Percentiles rank a stretch among this genome's conserved stretches.
Evolutionary conservation across 345 rosid species (phyloP).

Genomic region (Acer yangbiense): DNA sequence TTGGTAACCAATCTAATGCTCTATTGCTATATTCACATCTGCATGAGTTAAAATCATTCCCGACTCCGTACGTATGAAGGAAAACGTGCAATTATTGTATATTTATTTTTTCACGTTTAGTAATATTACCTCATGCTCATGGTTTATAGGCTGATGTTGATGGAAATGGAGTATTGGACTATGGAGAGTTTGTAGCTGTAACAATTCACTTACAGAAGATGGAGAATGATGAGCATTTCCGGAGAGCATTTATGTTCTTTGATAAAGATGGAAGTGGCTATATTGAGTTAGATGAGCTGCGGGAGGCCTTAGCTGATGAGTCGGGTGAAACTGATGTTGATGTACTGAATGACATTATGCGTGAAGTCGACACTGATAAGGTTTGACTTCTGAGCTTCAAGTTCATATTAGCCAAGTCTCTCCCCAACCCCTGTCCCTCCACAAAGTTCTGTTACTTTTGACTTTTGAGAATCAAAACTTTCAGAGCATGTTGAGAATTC

Average conservation of each 20-base stretch:
- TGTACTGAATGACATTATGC: slow-evolving; percentile 83
- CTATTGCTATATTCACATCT: neutral
- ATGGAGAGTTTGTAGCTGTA: slow-evolving; percentile 97
- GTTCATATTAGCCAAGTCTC: neutral
- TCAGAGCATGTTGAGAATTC: neutral
- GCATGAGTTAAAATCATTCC: neutral
- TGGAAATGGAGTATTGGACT: slow-evolving; percentile 86
- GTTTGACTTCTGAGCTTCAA: slow-evolving; percentile 33
- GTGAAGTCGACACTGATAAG: slow-evolving; percentile 96
- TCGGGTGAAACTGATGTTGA: slow-evolving; percentile 64
- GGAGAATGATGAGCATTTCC: slow-evolving; percentile 95
- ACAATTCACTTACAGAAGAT: slow-evolving; percentile 97
- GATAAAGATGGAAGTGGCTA: slow-evolving; percentile 81
- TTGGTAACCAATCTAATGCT: neutral
- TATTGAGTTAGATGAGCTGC: slow-evolving; percentile 80
- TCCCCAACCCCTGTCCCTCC: neutral
- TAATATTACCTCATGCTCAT: slow-evolving; percentile 2
- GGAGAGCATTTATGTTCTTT: slow-evolving; percentile 86
- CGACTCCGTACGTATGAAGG: neutral
- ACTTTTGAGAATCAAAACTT: neutral
- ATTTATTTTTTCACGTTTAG: neutral
- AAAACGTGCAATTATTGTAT: neutral
- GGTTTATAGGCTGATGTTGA: slow-evolving; percentile 87
- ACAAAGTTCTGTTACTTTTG: neutral
- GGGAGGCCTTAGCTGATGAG: slow-evolving; percentile 75